Conservation (phyloP, 2,329 filamentous ascomycete species). For the Colletotrichum sp. region DNA sequence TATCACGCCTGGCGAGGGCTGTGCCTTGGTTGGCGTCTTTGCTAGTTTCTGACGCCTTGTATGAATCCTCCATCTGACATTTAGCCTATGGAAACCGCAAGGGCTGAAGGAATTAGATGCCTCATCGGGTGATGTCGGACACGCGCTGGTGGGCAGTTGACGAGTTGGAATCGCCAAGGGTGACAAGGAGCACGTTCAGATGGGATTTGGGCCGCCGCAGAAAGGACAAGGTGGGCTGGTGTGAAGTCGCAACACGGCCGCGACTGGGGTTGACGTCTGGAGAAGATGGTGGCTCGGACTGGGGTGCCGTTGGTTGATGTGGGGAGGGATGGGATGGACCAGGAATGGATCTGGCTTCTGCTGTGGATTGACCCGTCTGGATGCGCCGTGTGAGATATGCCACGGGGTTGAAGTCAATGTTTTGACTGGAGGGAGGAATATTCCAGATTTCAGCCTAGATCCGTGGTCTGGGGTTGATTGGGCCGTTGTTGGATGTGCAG, state of each 20-base stretch:
- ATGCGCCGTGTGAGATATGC: not conserved
- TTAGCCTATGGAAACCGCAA: not conserved
- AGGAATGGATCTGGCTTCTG: not conserved
- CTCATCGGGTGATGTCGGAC: conserved; percentile 16
- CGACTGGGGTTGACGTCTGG: not conserved
- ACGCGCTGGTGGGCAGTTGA: not conserved
- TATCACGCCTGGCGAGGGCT: not conserved
- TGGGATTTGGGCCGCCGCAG: not conserved
- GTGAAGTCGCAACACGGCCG: not conserved
- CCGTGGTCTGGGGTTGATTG: not conserved
- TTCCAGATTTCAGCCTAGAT: not conserved
- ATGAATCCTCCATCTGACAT: not conserved
- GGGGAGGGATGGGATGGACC: not conserved
- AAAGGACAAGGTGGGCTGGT: not conserved
- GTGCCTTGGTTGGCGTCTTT: not conserved
- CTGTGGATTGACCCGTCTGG: not conserved
- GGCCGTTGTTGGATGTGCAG: not conserved
- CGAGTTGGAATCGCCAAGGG: not conserved
- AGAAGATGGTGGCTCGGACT: not conserved
- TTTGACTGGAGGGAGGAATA: conserved; percentile 13
- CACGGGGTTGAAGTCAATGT: conserved; percentile 1
- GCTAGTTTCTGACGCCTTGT: not conserved
- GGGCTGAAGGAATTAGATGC: not conserved
- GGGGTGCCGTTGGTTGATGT: not conserved
- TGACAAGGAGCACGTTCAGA: not conserved